Evolutionary conservation across 768 basidiomycete genomes (phyloP).

Genomic region (Auriculariales sp.): DNA sequence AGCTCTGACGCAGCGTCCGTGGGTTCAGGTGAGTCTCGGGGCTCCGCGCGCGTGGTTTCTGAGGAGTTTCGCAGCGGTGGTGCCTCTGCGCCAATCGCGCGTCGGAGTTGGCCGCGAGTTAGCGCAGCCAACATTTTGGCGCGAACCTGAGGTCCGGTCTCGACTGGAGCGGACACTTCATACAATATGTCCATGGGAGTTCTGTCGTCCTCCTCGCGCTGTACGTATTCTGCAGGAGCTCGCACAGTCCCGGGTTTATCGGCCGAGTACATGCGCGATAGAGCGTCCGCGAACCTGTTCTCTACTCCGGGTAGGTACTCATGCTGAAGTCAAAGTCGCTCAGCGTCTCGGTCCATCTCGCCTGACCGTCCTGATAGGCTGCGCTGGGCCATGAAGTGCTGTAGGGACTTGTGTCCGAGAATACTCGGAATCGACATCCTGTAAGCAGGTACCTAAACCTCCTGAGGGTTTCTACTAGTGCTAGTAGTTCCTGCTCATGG

Average conservation of each 20-base stretch:
- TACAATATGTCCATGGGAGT: too few relatives aligned
- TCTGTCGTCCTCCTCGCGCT: constrained; percentile 6
- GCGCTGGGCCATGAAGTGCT: constrained; percentile 2
- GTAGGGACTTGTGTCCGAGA: constrained; percentile 4
- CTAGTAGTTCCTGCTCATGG: constrained; percentile 25
- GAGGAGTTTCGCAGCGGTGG: too few relatives aligned
- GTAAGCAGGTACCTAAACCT: constrained; percentile 18
- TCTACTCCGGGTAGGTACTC: constrained; percentile 1
- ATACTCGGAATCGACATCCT: constrained; percentile 9
- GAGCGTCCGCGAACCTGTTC: constrained; percentile 9
- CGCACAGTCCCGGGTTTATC: constrained; percentile 12
- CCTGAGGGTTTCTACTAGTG: constrained; percentile 17
- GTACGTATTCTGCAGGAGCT: constrained; percentile 11
- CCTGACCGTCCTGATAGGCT: not conserved
- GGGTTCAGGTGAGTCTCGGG: too few relatives aligned
- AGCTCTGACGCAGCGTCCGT: too few relatives aligned
- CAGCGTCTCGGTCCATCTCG: constrained; percentile 3
- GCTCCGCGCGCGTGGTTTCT: too few relatives aligned
- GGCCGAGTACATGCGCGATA: constrained; percentile 12
- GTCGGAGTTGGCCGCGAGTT: too few relatives aligned
- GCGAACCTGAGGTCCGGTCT: too few relatives aligned
- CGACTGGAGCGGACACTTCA: too few relatives aligned
- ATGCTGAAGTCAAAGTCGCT: constrained; percentile 4
- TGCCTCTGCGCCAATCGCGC: too few relatives aligned
- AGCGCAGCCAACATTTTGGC: too few relatives aligned